Percentiles rank a stretch among this genome's conserved stretches.
phyloP scores from a whole-genome alignment of 495 filamentous ascomycete species.

The Aspergillus funiculosus region DNA sequence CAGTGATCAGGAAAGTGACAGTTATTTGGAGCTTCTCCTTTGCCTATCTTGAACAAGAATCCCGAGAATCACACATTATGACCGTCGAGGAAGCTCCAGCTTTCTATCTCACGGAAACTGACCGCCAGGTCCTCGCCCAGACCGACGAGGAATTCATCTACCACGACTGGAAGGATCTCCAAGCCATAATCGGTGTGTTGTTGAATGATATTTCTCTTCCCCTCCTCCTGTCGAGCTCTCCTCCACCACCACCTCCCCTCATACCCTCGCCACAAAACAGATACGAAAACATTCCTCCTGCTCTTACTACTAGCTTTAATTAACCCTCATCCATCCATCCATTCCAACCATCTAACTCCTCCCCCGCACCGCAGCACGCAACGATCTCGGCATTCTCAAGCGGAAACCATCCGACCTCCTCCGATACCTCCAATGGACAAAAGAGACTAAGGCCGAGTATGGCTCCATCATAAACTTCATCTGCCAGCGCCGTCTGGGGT shows the following conservation, averaged over 20 bases:
- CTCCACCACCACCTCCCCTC: slow-evolving; percentile 12
- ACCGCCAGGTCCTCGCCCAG: slow-evolving; percentile 59
- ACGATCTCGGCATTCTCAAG: slow-evolving; percentile 70
- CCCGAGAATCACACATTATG: slow-evolving; percentile 6
- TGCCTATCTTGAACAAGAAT: slow-evolving; percentile 18
- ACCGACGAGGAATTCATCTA: slow-evolving; percentile 63
- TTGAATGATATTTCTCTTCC: slow-evolving; percentile 9
- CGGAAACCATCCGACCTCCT: slow-evolving; percentile 76
- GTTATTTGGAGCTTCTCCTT: no score
- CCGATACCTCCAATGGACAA: slow-evolving; percentile 77
- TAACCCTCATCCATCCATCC: no score
- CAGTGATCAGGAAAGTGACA: no score
- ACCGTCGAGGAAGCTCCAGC: slow-evolving; percentile 27
- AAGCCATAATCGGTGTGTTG: slow-evolving; percentile 58
- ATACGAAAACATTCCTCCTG: no score
- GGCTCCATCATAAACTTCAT: slow-evolving; percentile 75
- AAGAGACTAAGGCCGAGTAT: slow-evolving; percentile 62
- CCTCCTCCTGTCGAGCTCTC: slow-evolving; percentile 14
- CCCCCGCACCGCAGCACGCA: slow-evolving; percentile 44
- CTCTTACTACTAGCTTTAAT: no score
- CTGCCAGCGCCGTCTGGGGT: slow-evolving; percentile 63
- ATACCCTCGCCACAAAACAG: not conserved
- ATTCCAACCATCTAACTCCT: slow-evolving; percentile 1
- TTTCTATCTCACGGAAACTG: slow-evolving; percentile 60
- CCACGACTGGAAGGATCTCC: slow-evolving; percentile 66